Base-by-base conservation (phyloP, 2,329 filamentous ascomycete genomes). In the Fusarium xyrophilum region DNA sequence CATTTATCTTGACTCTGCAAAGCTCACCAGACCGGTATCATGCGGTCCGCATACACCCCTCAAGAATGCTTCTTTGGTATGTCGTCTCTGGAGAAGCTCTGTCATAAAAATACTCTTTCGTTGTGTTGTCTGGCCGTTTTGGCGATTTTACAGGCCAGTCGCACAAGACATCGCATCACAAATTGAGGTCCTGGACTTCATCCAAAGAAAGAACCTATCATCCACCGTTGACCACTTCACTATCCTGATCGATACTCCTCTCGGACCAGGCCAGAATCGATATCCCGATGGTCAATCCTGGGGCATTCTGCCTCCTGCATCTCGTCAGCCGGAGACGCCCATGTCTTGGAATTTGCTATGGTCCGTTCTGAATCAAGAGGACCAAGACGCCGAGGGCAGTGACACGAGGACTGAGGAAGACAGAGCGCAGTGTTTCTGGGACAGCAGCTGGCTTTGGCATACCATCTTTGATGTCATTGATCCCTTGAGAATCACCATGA, bases 71-170 rank as follows among this genome's bases (percentile, higher is more conserved):
- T 88, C 89, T 2, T 74, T 80, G 8, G 83, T 88, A 15, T 88
- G 82, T 35, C 83, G 77, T 30, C 76, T 79, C 42, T 88, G 89
- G 82, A 84, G 85, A 40, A 76, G 78, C 21, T 78, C 86, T 13
- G 79, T 81, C 1, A 78, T 87, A 11, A 87, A 85, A 1, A 55
- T 79, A 1, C 83, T 92, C 7, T 92, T 91, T 78, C 82, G 82
- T 36, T 80, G 89, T 75, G 78, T 82, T 17, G 59, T 80, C 21
- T 85, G 83, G 83, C 71, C 70, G 5, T 66, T 82, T 47, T 74
- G 78, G 55, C 72, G 74, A 38, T 74, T 76, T 46, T 68, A 75
- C 38, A 73, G 76, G 39, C 73, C 74, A n/a, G 46, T 40, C 6
- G 44, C 42, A 33, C 40, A 59, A 38, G 71, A 74, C n/a, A 38